phyloP scores from a whole-genome alignment of 371 early-diverging fungal species.

The Mucor piriformis region DNA sequence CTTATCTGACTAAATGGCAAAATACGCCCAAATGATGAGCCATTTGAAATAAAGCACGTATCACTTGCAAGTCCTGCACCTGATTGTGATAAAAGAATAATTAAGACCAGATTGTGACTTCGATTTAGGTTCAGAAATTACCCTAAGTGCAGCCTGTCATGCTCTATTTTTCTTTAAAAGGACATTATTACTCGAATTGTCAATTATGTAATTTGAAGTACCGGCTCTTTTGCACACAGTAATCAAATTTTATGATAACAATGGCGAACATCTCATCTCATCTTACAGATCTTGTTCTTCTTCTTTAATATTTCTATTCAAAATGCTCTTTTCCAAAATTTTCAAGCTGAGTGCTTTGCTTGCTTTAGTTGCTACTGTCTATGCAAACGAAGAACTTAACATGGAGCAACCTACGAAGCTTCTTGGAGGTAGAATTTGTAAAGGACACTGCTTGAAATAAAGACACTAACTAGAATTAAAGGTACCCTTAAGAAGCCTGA shows the following conservation, averaged over 20 bases:
- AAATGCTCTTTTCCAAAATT: background rate
- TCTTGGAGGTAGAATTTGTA: slow-evolving; percentile 30
- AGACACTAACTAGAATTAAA: background rate
- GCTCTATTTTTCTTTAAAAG: slow-evolving; percentile 2
- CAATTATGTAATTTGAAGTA: background rate
- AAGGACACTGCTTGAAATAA: background rate
- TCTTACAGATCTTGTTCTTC: slow-evolving; percentile 2
- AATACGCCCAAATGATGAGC: too few species aligned
- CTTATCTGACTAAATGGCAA: too few species aligned
- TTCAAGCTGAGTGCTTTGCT: background rate
- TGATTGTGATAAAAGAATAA: too few species aligned
- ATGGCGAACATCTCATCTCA: background rate
- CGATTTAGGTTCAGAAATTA: background rate
- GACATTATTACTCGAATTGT: slow-evolving; percentile 21
- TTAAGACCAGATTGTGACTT: too few species aligned
- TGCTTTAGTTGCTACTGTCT: background rate
- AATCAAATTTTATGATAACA: background rate
- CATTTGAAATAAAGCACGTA: too few species aligned
- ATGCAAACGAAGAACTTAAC: slow-evolving; percentile 15
- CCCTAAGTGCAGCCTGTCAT: background rate
- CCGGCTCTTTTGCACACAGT: background rate
- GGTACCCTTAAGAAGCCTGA: slow-evolving; percentile 29
- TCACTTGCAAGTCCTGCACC: too few species aligned
- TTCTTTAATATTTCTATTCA: background rate
- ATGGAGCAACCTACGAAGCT: slow-evolving; percentile 31